These are phyloP conservation scores for Polytrichum formosum DNA, from an alignment of 225 moss, liverwort and hornwort genomes.

Conservation along the genomic window DNA sequence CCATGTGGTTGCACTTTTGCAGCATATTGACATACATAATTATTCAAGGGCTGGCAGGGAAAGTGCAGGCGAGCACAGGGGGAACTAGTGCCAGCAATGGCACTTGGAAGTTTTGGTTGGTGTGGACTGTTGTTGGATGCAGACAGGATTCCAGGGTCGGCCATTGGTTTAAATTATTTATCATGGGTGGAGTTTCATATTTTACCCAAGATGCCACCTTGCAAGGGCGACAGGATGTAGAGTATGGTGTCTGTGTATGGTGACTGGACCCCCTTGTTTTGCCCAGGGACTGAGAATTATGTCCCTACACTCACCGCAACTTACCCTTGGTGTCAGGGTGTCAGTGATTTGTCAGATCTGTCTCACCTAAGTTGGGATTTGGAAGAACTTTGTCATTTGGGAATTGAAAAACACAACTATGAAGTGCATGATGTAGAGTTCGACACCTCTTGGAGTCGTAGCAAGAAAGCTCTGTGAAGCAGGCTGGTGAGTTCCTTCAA, in stretches of 20 bases:
- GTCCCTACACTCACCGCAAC: constrained; percentile 14
- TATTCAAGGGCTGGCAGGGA: constrained; percentile 59
- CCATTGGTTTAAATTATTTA: neutral
- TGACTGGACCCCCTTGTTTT: too few species aligned
- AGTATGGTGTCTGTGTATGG: too few species aligned
- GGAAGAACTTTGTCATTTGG: neutral
- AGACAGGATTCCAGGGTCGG: constrained; percentile 9
- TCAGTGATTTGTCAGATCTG: constrained; percentile 33
- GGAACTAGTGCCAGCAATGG: constrained; percentile 21
- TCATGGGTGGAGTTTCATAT: constrained; percentile 1
- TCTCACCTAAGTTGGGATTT: constrained; percentile 17
- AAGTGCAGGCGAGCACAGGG: constrained; percentile 74
- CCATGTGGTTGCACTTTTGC: constrained; percentile 34
- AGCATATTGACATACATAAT: constrained; percentile 28
- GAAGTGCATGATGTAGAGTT: too few species aligned
- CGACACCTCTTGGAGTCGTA: too few species aligned
- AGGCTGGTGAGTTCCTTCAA: too few species aligned
- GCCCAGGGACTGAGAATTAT: constrained; percentile 3
- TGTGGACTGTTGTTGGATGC: constrained; percentile 10
- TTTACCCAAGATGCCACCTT: neutral
- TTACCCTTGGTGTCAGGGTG: constrained; percentile 35
- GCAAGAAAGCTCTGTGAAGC: too few species aligned
- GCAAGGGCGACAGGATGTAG: neutral
- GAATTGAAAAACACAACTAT: too few species aligned
- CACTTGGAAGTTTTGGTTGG: neutral